Conservation (phyloP, 2,329 filamentous ascomycete genomes). For the Neonectria hederae region DNA sequence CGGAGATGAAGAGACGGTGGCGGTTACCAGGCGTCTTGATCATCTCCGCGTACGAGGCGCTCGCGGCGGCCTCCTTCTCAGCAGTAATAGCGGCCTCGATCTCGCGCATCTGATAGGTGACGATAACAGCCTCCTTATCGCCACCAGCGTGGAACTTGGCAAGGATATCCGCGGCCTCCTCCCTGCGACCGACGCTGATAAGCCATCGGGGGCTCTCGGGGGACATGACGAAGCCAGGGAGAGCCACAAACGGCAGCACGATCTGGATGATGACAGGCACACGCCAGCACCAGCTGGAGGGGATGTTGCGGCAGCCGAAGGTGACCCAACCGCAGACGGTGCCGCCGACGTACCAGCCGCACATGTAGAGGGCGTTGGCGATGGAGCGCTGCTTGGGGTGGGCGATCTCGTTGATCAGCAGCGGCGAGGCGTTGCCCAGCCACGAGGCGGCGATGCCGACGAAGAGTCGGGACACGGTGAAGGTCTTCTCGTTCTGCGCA, state of each 20-base stretch:
- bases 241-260: constrained; percentile 26
- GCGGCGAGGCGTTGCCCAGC: constrained; percentile 27
- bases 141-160: constrained; percentile 53
- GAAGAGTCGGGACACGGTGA: constrained; percentile 27
- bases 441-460: constrained; percentile 28
- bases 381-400: constrained; percentile 28
- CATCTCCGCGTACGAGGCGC: constrained; percentile 30
- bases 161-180: constrained; percentile 49
- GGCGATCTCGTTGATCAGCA: constrained; percentile 31
- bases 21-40: constrained; percentile 30
- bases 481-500: constrained; percentile 28
- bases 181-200: constrained; percentile 43
- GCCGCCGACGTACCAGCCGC: constrained; percentile 32
- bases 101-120: constrained; percentile 51
- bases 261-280: constrained; percentile 38
- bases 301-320: constrained; percentile 31
- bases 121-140: constrained; percentile 48
- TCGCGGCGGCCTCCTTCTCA: constrained; percentile 36
- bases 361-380: constrained; percentile 30
- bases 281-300: constrained; percentile 37
- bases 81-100: constrained; percentile 48
- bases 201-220: constrained; percentile 49
- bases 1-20: constrained; percentile 31
- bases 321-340: constrained; percentile 33
- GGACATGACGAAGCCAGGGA: constrained; percentile 45